These are phyloP conservation scores for Bertia moriformis DNA, from an alignment of 2,329 filamentous ascomycete species.

Conservation along the genomic window DNA sequence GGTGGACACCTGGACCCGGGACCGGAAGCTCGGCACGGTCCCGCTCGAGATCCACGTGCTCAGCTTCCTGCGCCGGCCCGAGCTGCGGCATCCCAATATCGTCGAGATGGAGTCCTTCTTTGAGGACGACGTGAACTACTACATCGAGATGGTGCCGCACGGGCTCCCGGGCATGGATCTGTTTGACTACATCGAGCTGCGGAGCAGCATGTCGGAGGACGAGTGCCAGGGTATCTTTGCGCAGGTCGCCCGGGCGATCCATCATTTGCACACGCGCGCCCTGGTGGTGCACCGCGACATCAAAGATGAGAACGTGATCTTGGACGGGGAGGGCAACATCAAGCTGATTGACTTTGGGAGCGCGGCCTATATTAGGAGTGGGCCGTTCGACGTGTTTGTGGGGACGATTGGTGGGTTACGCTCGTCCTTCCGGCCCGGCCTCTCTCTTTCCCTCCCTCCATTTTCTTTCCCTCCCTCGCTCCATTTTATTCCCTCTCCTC, in stretches of 20 bases:
- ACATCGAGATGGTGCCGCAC: slow-evolving; percentile 95
- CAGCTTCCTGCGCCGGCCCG: slow-evolving; percentile 72
- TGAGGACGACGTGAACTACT: slow-evolving; percentile 80
- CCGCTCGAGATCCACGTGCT: slow-evolving; percentile 94
- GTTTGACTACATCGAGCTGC: slow-evolving; percentile 95
- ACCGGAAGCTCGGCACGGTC: slow-evolving; percentile 82
- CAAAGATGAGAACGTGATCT: slow-evolving; percentile 94
- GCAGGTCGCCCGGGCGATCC: slow-evolving; percentile 77
- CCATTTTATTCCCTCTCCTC: slow-evolving; percentile 2
- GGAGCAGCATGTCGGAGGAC: slow-evolving; percentile 86
- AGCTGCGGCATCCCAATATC: slow-evolving; percentile 52
- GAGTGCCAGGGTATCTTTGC: slow-evolving; percentile 92
- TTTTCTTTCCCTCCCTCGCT: background rate
- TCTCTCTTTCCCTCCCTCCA: background rate
- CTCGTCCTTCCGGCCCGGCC: slow-evolving; percentile 4
- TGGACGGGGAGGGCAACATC: slow-evolving; percentile 92
- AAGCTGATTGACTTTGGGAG: slow-evolving; percentile 98
- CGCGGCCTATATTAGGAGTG: slow-evolving; percentile 94
- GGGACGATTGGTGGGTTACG: slow-evolving; percentile 93
- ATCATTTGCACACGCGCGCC: slow-evolving; percentile 81
- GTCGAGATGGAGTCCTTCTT: slow-evolving; percentile 66
- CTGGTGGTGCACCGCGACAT: slow-evolving; percentile 93
- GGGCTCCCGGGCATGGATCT: slow-evolving; percentile 94
- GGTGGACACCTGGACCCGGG: slow-evolving; percentile 95
- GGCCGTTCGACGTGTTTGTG: slow-evolving; percentile 96